Percentiles rank a stretch among this genome's conserved stretches.
phyloP scores from a whole-genome alignment of 2,329 filamentous ascomycete genomes.

The Aspergillus viridinutans region DNA sequence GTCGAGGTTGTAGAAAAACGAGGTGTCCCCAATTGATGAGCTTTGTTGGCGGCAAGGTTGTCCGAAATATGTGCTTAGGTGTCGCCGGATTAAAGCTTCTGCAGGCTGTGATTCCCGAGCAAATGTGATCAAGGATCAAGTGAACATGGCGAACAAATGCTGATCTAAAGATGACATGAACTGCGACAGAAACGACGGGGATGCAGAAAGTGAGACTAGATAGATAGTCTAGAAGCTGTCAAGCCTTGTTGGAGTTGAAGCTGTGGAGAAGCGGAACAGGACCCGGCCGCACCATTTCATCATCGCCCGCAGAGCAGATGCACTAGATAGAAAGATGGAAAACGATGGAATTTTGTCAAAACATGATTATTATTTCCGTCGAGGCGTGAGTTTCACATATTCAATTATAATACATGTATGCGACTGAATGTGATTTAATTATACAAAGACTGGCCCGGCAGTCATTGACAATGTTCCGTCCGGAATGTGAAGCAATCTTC shows the following conservation, averaged over 20 bases:
- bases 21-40: neutral
- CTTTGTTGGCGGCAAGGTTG: neutral
- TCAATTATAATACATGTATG: neutral
- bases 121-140: no score
- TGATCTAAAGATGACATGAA: neutral
- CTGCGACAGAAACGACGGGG: neutral
- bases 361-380: neutral
- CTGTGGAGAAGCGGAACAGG: neutral
- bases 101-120: no score
- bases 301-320: neutral
- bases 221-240: neutral
- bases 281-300: neutral
- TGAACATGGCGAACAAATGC: neutral
- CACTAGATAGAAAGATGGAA: neutral
- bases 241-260: neutral
- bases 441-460: neutral
- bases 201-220: neutral
- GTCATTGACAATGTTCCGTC: neutral
- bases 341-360: neutral
- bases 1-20: neutral
- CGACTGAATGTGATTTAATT: neutral
- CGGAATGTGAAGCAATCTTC: neutral
- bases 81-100: no score
- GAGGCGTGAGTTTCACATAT: neutral
- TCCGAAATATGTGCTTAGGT: no score